Evolutionary conservation across 768 basidiomycete genomes (phyloP).

Genomic region (Termitomyces sp.): DNA sequence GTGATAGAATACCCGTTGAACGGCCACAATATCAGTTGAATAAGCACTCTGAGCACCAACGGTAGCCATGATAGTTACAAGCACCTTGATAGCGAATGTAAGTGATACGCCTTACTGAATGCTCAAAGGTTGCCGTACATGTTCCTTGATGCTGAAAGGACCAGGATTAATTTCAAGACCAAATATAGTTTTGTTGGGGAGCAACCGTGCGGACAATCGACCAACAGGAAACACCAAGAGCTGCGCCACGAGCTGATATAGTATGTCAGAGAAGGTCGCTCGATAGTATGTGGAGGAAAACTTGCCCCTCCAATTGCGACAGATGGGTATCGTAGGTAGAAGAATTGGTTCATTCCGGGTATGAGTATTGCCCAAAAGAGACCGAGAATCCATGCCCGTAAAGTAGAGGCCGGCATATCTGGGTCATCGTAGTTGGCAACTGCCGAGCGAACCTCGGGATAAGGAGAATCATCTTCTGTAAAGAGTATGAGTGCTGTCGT

Average conservation of each 20-base stretch:
- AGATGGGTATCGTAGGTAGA: constrained; percentile 68
- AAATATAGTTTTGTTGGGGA: constrained; percentile 51
- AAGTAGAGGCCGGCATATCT: constrained; percentile 52
- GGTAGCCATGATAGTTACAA: constrained; percentile 66
- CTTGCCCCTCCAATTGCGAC: constrained; percentile 53
- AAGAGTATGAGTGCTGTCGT: not conserved
- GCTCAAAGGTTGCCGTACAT: constrained; percentile 22
- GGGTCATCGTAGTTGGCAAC: constrained; percentile 73
- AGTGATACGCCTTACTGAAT: not conserved
- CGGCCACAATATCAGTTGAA: constrained; percentile 70
- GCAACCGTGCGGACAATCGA: constrained; percentile 57
- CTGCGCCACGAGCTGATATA: constrained; percentile 57
- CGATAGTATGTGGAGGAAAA: constrained; percentile 9
- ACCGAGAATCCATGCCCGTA: constrained; percentile 63
- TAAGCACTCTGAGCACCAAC: constrained; percentile 55
- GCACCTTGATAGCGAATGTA: constrained; percentile 32
- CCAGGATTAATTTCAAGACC: constrained; percentile 70
- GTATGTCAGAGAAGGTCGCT: not conserved
- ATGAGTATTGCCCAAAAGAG: constrained; percentile 55
- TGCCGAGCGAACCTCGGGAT: constrained; percentile 78
- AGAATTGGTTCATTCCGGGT: constrained; percentile 76
- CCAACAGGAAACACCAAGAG: constrained; percentile 69
- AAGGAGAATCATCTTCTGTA: constrained; percentile 72
- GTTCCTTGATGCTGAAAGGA: constrained; percentile 72
- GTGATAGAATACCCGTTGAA: constrained; percentile 67